Evolutionary conservation across 192 early-diverging fungal species (phyloP), one percentile per base, ranked within the genome.

Genomic region (Backusella liffmaniae): DNA sequence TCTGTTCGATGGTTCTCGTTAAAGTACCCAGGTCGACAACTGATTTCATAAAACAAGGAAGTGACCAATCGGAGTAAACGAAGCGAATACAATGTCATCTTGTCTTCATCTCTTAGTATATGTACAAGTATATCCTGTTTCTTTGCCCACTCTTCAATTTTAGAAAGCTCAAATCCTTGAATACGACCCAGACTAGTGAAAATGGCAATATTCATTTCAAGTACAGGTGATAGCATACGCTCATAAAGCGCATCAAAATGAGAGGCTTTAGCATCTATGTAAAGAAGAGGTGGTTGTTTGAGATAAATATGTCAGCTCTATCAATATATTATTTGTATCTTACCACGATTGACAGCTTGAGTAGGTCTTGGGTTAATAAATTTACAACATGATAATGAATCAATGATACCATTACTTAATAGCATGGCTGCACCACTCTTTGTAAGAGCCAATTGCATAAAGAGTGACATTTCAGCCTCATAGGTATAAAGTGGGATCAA

Each of bases 381-480:
- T n/a, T 86, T 77, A 76, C 90, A 91, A 69, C 93, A 89, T 7
- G 87, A 80, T 41, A 98, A 84, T 37, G 86, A 85, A 49, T 97
- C 96, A 21, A 97, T 78, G 23, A 96, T 80, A 13, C 93, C 93
- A 80, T 89, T 88, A 37, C 95, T 92, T 23, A 96, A 67, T 36
- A 98, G 82, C 73, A 88, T 86, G 66, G 93, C 89, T 0, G 96
- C 90, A 18, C 95, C 96, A 26, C 93, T 92, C 10, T 82, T 76
- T 8, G 85, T 84, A 78, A 91, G 89, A 3, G 94, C 87, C 44
- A 98, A 80, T n/a, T 94, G 89, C 66, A 95, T 77, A 73, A 98
- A 89, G 32, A 98, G 85, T 0, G 88, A 80, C 88, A 96, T 90
- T 84, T 95, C 95, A 7, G 91, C 80, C 75, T 96, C 93, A 81